Evolutionary conservation across 805 yeast genomes (phyloP), one percentile per base, ranked within the genome.

Genomic region (Candida alai): DNA sequence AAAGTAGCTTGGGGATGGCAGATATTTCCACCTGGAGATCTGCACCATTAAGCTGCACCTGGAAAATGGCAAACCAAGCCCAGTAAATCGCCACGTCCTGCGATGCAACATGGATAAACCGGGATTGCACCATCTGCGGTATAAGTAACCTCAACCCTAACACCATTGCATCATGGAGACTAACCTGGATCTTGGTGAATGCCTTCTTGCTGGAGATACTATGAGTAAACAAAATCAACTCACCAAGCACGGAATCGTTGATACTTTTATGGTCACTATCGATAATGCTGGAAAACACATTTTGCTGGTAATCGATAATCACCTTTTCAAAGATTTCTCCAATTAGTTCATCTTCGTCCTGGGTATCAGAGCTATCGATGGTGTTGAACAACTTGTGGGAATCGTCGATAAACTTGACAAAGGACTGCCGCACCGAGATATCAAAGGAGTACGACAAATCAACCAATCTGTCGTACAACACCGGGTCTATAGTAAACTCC

Each of bases 371-470:
- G 24, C 42, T 48, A 30, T 56, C 53, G 9, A 58, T 39, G 9
- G 49, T 33, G 8, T 52, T 48, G 32, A 82, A 75, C 3, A 81
- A 48, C 2, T 52, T 46, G 26, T 53, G 56, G 2, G 79, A 56
- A 21, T 65, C 64, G 3, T 51, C 45, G 6, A 59, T 26, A 67
- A 49, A 48, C 48, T 59, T 44, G 2, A 45, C 40, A 28, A 80
- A 68, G 15, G 57, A 55, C 1, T 48, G 47, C n/a, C 57, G 58
- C 9, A 78, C 58, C 34, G 80, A 76, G 33, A 86, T 49, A 55
- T 89, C 97, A 56, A 73, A 74, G 3, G 93, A 76, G 20, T 66
- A 49, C 1, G 83, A 71, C 39, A 87, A 60, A 35, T 53, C 62
- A 25, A 43, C 43, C 18, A 38, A 51, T 37, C 61, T 56, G 20